Percentiles rank a stretch among this genome's conserved stretches.
Evolutionary conservation across 176 grass and related monocot species (phyloP).

Genomic region (Typha latifolia): DNA sequence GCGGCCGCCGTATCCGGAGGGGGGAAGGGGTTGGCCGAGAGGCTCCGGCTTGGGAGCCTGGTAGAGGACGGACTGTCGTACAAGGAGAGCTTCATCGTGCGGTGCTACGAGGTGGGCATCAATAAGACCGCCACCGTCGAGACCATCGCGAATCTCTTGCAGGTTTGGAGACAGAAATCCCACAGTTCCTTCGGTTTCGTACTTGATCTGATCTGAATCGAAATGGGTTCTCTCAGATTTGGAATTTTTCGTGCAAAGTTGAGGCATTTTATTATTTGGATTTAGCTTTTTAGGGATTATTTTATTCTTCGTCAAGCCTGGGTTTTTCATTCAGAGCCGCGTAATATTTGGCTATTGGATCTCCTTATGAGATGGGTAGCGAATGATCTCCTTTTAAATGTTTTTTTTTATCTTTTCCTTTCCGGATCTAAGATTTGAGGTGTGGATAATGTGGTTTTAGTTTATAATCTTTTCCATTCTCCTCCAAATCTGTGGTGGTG

Average conservation of each 20-base stretch:
- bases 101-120: conserved; percentile 91
- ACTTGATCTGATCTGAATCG: background rate
- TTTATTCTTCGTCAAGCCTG: background rate
- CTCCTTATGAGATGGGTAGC: too few species aligned
- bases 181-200: background rate
- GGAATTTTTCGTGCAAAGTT: background rate
- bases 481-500: background rate
- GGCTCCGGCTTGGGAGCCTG: conserved; percentile 70
- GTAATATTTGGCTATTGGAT: too few species aligned
- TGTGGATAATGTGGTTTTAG: background rate
- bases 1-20: background rate
- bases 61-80: conserved; percentile 74
- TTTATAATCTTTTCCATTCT: background rate
- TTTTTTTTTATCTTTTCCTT: background rate
- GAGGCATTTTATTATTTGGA: background rate
- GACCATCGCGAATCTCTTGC: conserved; percentile 90
- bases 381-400: too few species aligned
- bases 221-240: conserved; percentile 17
- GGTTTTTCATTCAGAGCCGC: background rate
- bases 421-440: background rate
- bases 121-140: conserved; percentile 95
- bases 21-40: conserved; percentile 48
- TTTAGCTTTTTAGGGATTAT: background rate
- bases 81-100: conserved; percentile 86
- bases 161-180: conserved; percentile 27